Evolutionary conservation across 495 filamentous ascomycete species (phyloP), one percentile per base, ranked within the genome.

Genomic region (Trypethelium eluteriae): DNA sequence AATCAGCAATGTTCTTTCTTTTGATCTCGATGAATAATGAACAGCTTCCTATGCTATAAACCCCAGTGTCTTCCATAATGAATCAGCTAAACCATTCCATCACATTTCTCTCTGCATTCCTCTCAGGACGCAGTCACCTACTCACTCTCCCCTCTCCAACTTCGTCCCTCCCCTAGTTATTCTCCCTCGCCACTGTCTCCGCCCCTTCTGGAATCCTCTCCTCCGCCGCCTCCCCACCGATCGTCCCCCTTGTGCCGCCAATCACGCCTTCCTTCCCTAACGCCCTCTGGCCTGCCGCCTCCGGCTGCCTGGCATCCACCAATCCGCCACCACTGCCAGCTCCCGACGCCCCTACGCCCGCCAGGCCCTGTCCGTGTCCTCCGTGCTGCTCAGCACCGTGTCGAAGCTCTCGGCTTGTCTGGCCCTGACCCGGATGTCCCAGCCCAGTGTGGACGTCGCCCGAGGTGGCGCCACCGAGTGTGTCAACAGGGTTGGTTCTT

Each of bases 401-500:
- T 2, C 70, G 76, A 35, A 85, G 38, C 76, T 94, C 88, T 2
- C 69, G 71, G 62, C 75, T 79, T 11, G 84, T 84, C 79, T 87
- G 80, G 1, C 89, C 89, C 41, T 83, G 76, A 2, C 81, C 76
- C 0, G 89, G 89, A 53, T 85, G 81, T 0, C 87, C 87, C 0
- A 85, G 63, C 0, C 86, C 83, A 0, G 75, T 77, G 76, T 92
- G 73, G 4, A 93, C 81, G 63, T 86, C 84, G 39, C 71, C 71
- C 2, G 84, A 88, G 0, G 87, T 90, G 2, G 88, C 80, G 3
- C 90, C 90, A 25, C 72, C 74, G 14, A 90, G 73, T 0, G 86
- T 85, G 36, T 85, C 81, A 0, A 75, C 73, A 2, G 87, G 81
- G 9, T 73, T 76, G 5, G 80, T 62, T 12, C 67, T 57, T 12